Evolutionary conservation across 129 eudicot genomes (phyloP), one percentile per base, ranked within the genome.

Genomic region (Chrysanthemum makinoi): DNA sequence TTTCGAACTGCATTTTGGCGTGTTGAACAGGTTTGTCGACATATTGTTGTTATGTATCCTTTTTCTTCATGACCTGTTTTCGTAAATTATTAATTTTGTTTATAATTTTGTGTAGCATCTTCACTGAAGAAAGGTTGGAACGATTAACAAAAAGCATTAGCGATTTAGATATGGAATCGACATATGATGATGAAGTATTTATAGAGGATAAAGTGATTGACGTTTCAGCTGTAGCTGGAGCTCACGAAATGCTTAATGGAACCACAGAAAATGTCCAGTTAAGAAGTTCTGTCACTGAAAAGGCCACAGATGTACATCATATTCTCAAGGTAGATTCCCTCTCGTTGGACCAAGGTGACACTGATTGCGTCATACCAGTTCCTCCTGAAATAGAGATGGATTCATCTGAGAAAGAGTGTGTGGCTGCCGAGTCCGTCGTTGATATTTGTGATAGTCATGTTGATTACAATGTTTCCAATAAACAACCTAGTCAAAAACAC

Each of bases 1-100:
- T 81, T 95, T 90, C 44, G 96, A 95, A 80, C 87, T 95, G 70
- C 99, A 95, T 83, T 95, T 90, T 80, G 97, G 95, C 39, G 96
- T 95, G 48, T 65, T 95, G 75, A 88, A 90, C 80, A 95, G 99
- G 99, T 95, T 33, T 66, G 80, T 65, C 6, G 16, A 14, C 56
- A 9, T 65, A 44, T 20, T 0, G 22, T 3, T 46, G 54, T 68
- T 56, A 26, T 30, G 3, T 18, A 54, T 17, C 28, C 30, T 4
- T 12, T 68, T 68, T 60, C 39, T 67, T 52, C 28, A 56, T 62
- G 30, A 56, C 59, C 30, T 57, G 58, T 35, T 30, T 24, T 48
- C 48, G 0, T 74, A 51, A 61, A 17, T 16, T 43, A 26, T 2
- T 78, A 46, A 33, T 6, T 14, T 65, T 65, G 49, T 65, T 77